Conservation (phyloP, 768 basidiomycete species). For the Mrakia frigida region DNA sequence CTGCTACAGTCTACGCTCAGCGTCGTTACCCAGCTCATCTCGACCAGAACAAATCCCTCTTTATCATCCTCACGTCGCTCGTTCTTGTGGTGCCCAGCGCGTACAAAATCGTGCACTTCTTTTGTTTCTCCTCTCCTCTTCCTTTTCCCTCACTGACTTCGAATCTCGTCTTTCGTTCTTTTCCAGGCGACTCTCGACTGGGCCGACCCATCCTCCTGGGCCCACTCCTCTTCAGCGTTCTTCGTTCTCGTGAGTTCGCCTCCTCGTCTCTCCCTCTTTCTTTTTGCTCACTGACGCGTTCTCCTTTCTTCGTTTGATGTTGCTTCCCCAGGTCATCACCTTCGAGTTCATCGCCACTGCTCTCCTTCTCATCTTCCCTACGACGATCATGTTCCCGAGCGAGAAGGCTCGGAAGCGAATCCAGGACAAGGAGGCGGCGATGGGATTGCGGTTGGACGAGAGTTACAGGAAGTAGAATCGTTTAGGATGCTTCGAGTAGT, state of each 20-base stretch:
- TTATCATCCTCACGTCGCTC: background rate
- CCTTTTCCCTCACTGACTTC: too few relatives aligned
- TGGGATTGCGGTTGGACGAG: background rate
- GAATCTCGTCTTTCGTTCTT: too few relatives aligned
- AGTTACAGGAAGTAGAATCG: too few relatives aligned
- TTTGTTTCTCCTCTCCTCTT: too few relatives aligned
- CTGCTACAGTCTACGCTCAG: background rate
- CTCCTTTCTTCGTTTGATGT: background rate
- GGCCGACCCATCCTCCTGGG: background rate
- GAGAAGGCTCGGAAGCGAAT: background rate
- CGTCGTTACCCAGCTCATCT: background rate
- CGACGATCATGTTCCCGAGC: background rate
- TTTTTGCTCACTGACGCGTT: background rate
- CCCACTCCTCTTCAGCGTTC: background rate
- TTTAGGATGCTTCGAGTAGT: too few relatives aligned
- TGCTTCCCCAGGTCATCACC: background rate
- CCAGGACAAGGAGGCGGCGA: background rate
- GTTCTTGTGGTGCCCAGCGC: background rate
- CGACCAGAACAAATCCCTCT: background rate
- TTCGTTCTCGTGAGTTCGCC: background rate
- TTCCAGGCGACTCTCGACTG: background rate
- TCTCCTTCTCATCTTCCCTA: background rate
- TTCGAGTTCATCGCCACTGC: background rate
- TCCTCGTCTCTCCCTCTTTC: background rate
- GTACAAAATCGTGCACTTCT: background rate